Evolutionary conservation across 2,329 filamentous ascomycete species (phyloP).

Genomic region (Ramularia endophylla): DNA sequence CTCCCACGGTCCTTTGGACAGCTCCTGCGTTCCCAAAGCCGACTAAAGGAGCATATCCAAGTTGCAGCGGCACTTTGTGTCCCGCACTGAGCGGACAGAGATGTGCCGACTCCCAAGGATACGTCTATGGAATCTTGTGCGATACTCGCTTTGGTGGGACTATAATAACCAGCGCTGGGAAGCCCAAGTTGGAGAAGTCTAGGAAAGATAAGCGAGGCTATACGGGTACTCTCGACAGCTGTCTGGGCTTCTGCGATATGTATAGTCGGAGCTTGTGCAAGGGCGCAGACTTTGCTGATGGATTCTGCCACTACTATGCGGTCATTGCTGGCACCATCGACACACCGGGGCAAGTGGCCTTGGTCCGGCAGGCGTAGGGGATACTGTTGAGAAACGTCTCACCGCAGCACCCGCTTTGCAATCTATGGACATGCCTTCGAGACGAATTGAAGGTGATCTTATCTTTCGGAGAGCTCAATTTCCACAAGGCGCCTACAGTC

Average conservation of each 20-base stretch:
- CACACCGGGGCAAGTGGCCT: slow-evolving; percentile 3
- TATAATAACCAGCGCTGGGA: slow-evolving; percentile 17
- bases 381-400: too few relatives aligned
- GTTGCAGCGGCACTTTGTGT: slow-evolving; percentile 16
- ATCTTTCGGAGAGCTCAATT: too few relatives aligned
- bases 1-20: too few relatives aligned
- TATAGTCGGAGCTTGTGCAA: slow-evolving; percentile 10
- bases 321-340: slow-evolving; percentile 14
- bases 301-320: slow-evolving; percentile 13
- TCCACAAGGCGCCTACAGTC: too few relatives aligned
- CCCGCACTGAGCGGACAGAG: slow-evolving; percentile 8
- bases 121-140: slow-evolving; percentile 17
- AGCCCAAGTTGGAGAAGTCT: slow-evolving; percentile 8
- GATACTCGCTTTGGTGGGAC: slow-evolving; percentile 14
- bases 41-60: background rate
- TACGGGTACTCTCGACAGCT: slow-evolving; percentile 10
- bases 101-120: slow-evolving; percentile 12
- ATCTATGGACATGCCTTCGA: too few relatives aligned
- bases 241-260: slow-evolving; percentile 15
- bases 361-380: slow-evolving; percentile 4
- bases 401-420: too few relatives aligned
- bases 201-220: slow-evolving; percentile 11
- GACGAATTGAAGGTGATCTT: too few relatives aligned
- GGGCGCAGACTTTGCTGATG: slow-evolving; percentile 13
- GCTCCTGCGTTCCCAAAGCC: too few relatives aligned